Evolutionary conservation across 768 basidiomycete species (phyloP).

Genomic region (Lactarius indigo): DNA sequence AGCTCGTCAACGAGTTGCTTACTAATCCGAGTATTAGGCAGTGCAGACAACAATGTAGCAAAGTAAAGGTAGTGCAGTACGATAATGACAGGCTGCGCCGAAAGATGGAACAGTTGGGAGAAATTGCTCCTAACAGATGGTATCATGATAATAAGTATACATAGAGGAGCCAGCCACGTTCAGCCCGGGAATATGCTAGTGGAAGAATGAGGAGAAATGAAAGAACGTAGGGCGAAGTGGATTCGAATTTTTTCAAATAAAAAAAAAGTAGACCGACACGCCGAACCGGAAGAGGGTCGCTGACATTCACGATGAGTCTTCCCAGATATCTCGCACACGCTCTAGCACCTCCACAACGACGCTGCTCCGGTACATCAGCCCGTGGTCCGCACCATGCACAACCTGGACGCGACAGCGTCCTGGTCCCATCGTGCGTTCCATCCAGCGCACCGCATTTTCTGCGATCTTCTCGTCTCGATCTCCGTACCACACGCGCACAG

Average conservation of each 20-base stretch:
- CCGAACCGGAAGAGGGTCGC: neutral
- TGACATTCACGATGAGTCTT: constrained; percentile 17
- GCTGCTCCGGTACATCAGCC: constrained; percentile 86
- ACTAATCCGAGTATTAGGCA: constrained; percentile 7
- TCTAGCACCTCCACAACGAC: constrained; percentile 87
- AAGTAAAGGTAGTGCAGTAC: constrained; percentile 16
- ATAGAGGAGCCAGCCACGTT: constrained; percentile 11
- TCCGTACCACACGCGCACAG: constrained; percentile 87
- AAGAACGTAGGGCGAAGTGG: neutral
- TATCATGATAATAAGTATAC: constrained; percentile 23
- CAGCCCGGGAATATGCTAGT: neutral
- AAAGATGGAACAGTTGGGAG: constrained; percentile 15
- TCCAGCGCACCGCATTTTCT: constrained; percentile 87
- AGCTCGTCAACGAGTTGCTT: neutral
- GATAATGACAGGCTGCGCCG: constrained; percentile 10
- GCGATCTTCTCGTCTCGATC: constrained; percentile 92
- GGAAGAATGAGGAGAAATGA: constrained; percentile 4
- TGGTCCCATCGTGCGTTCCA: constrained; percentile 79
- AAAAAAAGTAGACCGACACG: neutral
- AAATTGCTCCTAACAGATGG: constrained; percentile 1
- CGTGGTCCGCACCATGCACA: constrained; percentile 86
- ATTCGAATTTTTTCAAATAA: neutral
- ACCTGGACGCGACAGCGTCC: constrained; percentile 76
- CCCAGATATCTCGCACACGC: constrained; percentile 50
- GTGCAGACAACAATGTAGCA: constrained; percentile 12